Conservation (phyloP, 345 rosid genomes). For the Trapa bicornis region DNA sequence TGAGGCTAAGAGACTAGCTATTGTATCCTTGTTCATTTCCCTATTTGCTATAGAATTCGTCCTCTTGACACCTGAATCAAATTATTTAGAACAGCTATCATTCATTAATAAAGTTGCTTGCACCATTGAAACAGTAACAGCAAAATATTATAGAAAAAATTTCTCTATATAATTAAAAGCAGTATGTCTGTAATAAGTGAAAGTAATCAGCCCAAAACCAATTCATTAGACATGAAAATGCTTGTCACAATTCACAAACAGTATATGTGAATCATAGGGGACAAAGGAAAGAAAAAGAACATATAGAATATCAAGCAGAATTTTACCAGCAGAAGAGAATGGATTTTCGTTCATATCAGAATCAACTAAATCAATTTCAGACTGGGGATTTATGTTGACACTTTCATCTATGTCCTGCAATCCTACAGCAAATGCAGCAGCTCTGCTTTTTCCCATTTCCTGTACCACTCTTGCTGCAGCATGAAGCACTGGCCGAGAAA, state of each 20-base stretch:
- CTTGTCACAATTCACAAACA: not conserved
- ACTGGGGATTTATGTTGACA: conserved; percentile 47
- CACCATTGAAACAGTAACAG: not conserved
- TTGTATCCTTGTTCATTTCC: conserved; percentile 68
- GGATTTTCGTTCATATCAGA: conserved; percentile 63
- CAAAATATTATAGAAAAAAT: not conserved
- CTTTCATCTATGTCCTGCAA: conserved; percentile 87
- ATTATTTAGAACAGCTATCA: conserved; percentile 1
- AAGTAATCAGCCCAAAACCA: not conserved
- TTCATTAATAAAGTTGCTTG: not conserved
- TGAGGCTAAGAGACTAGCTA: conserved; percentile 83
- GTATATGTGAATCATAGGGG: not conserved
- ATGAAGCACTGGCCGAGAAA: conserved; percentile 98
- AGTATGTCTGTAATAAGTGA: not conserved
- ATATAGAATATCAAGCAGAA: conserved; percentile 3
- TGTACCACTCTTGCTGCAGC: conserved; percentile 98
- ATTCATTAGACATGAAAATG: not conserved
- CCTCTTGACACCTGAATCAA: conserved; percentile 46
- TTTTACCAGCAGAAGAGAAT: conserved; percentile 73
- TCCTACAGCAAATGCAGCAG: conserved; percentile 93
- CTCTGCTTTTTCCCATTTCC: conserved; percentile 96
- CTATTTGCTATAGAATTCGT: conserved; percentile 53
- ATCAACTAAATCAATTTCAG: conserved; percentile 56
- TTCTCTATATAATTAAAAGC: not conserved
- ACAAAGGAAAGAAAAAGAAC: not conserved